These are phyloP conservation scores for Penicillium cataractarum DNA, from an alignment of 495 filamentous ascomycete species.

Conservation along the genomic window DNA sequence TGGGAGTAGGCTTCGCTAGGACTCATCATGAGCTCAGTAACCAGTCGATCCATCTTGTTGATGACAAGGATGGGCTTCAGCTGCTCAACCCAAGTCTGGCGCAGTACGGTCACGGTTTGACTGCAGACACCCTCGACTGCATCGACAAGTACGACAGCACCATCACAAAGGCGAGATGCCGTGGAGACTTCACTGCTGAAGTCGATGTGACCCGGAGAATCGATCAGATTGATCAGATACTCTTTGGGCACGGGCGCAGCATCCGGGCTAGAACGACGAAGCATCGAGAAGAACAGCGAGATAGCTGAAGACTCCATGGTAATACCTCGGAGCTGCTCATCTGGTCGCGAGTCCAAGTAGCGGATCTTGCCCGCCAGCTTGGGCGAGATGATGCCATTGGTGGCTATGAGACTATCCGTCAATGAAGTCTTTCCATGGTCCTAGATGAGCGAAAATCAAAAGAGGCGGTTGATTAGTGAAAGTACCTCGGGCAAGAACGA, in stretches of 20 bases:
- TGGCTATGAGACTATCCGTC: constrained; percentile 93
- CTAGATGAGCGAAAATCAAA: constrained; percentile 29
- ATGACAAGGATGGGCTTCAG: constrained; percentile 93
- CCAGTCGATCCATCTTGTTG: constrained; percentile 95
- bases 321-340: constrained; percentile 96
- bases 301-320: constrained; percentile 99
- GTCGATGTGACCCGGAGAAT: constrained; percentile 97
- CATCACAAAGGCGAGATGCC: constrained; percentile 91
- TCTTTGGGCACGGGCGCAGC: constrained; percentile 73
- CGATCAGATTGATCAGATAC: constrained; percentile 96
- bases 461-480: background rate
- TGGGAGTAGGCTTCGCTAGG: constrained; percentile 87
- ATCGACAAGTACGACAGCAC: constrained; percentile 94
- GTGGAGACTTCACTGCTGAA: constrained; percentile 99
- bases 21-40: constrained; percentile 92
- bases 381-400: constrained; percentile 98
- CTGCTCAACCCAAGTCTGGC: constrained; percentile 95
- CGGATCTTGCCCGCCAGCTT: constrained; percentile 97
- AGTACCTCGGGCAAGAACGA: background rate
- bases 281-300: constrained; percentile 92
- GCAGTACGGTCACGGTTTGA: constrained; percentile 94
- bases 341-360: constrained; percentile 93
- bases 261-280: constrained; percentile 69
- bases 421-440: constrained; percentile 99
- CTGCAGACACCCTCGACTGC: constrained; percentile 98